phyloP scores from a whole-genome alignment of 2,329 filamentous ascomycete genomes.

The Eutypella sp. region DNA sequence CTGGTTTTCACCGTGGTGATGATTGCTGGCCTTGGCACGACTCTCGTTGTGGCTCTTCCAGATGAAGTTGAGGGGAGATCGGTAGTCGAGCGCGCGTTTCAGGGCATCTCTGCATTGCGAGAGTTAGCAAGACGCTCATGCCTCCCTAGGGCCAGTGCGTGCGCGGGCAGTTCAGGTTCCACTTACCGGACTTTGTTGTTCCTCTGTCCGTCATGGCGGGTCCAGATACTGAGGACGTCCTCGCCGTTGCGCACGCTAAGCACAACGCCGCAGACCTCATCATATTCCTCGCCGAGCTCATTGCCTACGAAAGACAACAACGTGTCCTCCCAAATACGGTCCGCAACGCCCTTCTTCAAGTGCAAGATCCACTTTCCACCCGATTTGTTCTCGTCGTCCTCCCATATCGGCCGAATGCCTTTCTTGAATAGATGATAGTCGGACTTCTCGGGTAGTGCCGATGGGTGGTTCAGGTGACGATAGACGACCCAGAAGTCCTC shows the following conservation, averaged over 20 bases:
- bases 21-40: conserved; percentile 68
- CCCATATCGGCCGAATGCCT: conserved; percentile 94
- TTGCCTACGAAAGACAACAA: conserved; percentile 87
- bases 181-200: conserved; percentile 93
- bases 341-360: conserved; percentile 93
- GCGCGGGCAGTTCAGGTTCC: background rate
- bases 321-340: conserved; percentile 95
- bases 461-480: conserved; percentile 83
- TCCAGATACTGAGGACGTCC: conserved; percentile 98
- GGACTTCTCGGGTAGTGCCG: conserved; percentile 80
- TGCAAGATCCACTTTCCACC: conserved; percentile 97
- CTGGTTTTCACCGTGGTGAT: conserved; percentile 28
- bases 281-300: conserved; percentile 85
- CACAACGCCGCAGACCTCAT: conserved; percentile 93
- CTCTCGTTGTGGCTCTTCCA: conserved; percentile 97
- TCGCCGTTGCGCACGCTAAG: conserved; percentile 92
- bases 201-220: conserved; percentile 83
- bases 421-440: conserved; percentile 99
- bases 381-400: conserved; percentile 93
- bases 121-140: conserved; percentile 12
- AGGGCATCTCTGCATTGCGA: conserved; percentile 76
- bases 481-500: conserved; percentile 93
- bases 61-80: conserved; percentile 81
- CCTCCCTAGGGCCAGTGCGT: no score
- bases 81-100: conserved; percentile 83